Evolutionary conservation across 805 yeast genomes (phyloP), one percentile per base, ranked within the genome.

Genomic region (Pichia deserticola): DNA sequence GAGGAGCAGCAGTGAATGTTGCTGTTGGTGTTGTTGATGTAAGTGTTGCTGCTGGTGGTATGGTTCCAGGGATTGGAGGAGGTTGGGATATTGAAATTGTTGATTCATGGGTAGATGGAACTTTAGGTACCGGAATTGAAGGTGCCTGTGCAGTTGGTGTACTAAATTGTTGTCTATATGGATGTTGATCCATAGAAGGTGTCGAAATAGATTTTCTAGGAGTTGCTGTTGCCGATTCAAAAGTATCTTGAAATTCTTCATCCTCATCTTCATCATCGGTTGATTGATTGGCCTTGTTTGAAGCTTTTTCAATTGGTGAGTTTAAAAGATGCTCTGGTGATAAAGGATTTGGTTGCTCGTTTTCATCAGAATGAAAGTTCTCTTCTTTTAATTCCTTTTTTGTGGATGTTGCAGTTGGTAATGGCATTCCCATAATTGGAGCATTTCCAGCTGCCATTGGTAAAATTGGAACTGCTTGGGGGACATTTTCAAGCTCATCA

Each of bases 381-480:
- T 20, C 20, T 20, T 20, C 20, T 20, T 20, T n/a, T 20, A 13
- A 9, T 33, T 36, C 44, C 6, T 15, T 33, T 39, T 37, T 7
- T 45, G 44, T 12, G 35, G 10, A 5, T 11, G 13, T 2, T 15
- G 25, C 20, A 43, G 40, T 15, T 32, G 28, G 5, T 20, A 20
- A 7, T 30, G 32, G 52, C 52, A 42, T 42, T 4, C 47, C 41
- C 35, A 49, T 36, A 3, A 40, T 40, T 28, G 70, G 60, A 3
- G 67, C 60, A 5, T 74, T 74, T 35, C 62, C 67, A 38, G 62
- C 67, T 3, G 76, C 75, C 61, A 75, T 70, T 20, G 85, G 82
- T 61, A 79, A 61, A n/a, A 77, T 69, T 4, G 84, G 81, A 49
- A 78, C 64, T 0, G 81, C 74, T 27, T 62, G 62, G 7, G 72